Percentiles rank a stretch among this genome's conserved stretches.
phyloP scores from a whole-genome alignment of 75 land plant genomes.

The Sequoiadendron giganteum region DNA sequence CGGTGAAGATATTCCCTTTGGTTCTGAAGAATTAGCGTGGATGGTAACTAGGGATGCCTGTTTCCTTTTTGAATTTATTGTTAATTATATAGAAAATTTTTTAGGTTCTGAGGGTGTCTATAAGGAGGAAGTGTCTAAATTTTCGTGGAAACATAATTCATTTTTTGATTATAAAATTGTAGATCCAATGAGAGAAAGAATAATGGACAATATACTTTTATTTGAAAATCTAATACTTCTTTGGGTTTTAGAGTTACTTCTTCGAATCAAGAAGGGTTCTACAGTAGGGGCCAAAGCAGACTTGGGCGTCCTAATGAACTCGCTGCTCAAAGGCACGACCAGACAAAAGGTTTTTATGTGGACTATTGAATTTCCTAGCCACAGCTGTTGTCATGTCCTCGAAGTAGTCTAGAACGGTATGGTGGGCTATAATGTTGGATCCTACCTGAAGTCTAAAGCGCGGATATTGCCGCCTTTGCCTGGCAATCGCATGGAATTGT shows the following conservation, averaged over 20 bases:
- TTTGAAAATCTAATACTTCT: background rate
- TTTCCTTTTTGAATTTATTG: background rate
- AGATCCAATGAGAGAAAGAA: background rate
- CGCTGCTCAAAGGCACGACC: background rate
- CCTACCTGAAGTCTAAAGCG: too few relatives aligned
- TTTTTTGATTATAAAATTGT: background rate
- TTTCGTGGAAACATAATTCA: background rate
- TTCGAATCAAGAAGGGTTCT: background rate
- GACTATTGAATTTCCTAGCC: background rate
- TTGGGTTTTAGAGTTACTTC: too few relatives aligned
- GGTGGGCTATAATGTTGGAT: too few relatives aligned
- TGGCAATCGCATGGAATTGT: too few relatives aligned
- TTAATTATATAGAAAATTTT: background rate
- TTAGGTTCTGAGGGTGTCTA: accelerated
- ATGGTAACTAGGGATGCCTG: background rate
- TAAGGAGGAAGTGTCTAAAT: background rate
- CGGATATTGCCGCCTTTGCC: too few relatives aligned
- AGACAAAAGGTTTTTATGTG: background rate
- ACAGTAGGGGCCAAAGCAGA: background rate
- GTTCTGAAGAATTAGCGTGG: background rate
- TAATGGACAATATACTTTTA: background rate
- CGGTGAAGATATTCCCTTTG: background rate
- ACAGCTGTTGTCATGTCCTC: too few relatives aligned
- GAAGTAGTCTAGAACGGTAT: too few relatives aligned
- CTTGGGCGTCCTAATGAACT: background rate